Evolutionary conservation across 176 grass and related monocot genomes (phyloP).

Genomic region (Carex kokanica): DNA sequence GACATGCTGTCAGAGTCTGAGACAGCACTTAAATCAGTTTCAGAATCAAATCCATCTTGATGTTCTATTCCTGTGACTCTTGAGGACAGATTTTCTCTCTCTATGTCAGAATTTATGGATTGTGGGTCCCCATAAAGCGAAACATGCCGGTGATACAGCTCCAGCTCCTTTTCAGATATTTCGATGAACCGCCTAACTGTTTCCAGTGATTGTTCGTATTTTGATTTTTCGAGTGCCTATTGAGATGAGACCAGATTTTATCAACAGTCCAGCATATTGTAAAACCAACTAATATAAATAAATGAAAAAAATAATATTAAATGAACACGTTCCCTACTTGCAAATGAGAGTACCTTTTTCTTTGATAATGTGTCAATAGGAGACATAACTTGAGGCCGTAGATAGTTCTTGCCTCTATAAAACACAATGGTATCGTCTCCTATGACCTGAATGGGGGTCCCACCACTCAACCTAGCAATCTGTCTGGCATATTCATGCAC

Average conservation of each 20-base stretch:
- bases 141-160: constrained; percentile 77
- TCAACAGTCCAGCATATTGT: background rate
- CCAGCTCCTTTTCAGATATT: constrained; percentile 74
- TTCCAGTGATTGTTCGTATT: constrained; percentile 86
- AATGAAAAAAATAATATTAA: background rate
- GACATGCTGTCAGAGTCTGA: constrained; percentile 19
- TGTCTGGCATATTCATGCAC: constrained; percentile 80
- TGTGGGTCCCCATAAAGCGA: constrained; percentile 75
- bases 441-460: constrained; percentile 63
- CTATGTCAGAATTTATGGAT: constrained; percentile 39
- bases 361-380: constrained; percentile 85
- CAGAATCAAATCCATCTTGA: background rate
- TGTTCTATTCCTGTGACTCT: background rate
- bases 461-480: constrained; percentile 72
- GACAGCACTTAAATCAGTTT: constrained; percentile 1
- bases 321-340: background rate
- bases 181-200: constrained; percentile 68
- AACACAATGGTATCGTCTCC: constrained; percentile 74
- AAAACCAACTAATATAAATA: background rate
- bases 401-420: constrained; percentile 86
- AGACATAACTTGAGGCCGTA: constrained; percentile 91
- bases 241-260: constrained; percentile 23
- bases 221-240: constrained; percentile 99
- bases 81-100: constrained; percentile 10
- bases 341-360: constrained; percentile 60